These are phyloP conservation scores for Ephemerocybe angulata DNA, from an alignment of 768 basidiomycete species.

Conservation along the genomic window DNA sequence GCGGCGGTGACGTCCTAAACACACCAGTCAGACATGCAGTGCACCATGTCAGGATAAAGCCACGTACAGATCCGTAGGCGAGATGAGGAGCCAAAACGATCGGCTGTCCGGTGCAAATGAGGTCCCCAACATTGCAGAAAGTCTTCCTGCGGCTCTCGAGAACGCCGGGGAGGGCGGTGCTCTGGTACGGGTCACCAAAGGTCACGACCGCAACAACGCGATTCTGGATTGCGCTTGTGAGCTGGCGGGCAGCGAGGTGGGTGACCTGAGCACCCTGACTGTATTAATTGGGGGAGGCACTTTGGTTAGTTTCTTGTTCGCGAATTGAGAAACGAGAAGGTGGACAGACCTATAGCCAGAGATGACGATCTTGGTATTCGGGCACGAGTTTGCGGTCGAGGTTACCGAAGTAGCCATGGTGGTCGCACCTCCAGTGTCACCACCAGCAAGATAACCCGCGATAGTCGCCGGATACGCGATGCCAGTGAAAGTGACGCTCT, in stretches of 20 bases:
- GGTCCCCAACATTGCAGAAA: constrained; percentile 29
- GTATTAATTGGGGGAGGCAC: neutral
- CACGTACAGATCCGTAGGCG: constrained; percentile 18
- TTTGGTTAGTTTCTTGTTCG: neutral
- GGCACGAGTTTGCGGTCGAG: constrained; percentile 18
- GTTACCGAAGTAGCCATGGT: constrained; percentile 12
- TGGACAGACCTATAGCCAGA: constrained; percentile 18
- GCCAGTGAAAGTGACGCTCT: constrained; percentile 8
- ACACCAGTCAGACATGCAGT: neutral
- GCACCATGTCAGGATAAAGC: neutral
- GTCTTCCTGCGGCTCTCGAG: constrained; percentile 24
- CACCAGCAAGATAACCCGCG: constrained; percentile 12
- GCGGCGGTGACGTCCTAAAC: neutral
- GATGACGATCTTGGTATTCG: constrained; percentile 21
- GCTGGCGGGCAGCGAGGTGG: constrained; percentile 32
- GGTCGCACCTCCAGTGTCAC: constrained; percentile 12
- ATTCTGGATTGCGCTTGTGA: constrained; percentile 25
- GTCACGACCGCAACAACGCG: constrained; percentile 31
- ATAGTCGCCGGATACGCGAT: constrained; percentile 11
- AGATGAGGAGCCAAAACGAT: constrained; percentile 24
- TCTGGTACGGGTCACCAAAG: constrained; percentile 34
- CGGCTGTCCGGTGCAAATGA: constrained; percentile 27
- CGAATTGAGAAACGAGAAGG: neutral
- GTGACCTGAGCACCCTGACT: constrained; percentile 37
- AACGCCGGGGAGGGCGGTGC: constrained; percentile 24